Evolutionary conservation across 2,329 filamentous ascomycete genomes (phyloP).

Genomic region (Exophiala alcalophila): DNA sequence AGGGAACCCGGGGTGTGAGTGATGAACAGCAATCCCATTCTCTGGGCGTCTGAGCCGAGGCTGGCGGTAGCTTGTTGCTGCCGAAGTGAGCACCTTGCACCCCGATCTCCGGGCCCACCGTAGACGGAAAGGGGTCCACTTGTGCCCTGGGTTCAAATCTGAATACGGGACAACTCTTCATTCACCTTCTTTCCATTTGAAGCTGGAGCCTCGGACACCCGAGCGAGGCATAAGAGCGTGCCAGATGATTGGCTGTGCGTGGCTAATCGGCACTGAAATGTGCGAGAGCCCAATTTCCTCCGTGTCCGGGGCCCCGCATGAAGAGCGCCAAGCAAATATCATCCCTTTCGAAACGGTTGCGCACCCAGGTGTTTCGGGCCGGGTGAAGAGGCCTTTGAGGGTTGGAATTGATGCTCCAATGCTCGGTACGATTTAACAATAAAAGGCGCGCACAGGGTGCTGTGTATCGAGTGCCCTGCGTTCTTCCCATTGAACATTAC

Average conservation of each 20-base stretch:
- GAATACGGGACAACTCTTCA: neutral
- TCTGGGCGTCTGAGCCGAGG: neutral
- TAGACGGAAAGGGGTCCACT: neutral
- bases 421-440: neutral
- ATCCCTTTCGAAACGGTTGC: neutral
- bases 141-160: neutral
- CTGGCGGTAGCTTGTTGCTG: neutral
- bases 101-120: neutral
- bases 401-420: neutral
- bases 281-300: neutral
- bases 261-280: neutral
- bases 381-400: neutral
- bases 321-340: neutral
- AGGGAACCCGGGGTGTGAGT: too few species aligned
- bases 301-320: neutral
- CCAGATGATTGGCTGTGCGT: neutral
- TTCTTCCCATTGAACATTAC: slow-evolving; percentile 4
- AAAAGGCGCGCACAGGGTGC: neutral
- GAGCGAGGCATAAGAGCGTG: neutral
- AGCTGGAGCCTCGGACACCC: neutral
- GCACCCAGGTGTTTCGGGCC: neutral
- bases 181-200: neutral
- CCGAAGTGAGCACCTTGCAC: neutral
- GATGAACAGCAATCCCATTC: neutral
- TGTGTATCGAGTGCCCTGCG: neutral